Percentiles rank a stretch among this genome's conserved stretches.
These are phyloP conservation scores for Penicillium sp. DNA, from an alignment of 2,329 filamentous ascomycete species.

Conservation along the genomic window DNA sequence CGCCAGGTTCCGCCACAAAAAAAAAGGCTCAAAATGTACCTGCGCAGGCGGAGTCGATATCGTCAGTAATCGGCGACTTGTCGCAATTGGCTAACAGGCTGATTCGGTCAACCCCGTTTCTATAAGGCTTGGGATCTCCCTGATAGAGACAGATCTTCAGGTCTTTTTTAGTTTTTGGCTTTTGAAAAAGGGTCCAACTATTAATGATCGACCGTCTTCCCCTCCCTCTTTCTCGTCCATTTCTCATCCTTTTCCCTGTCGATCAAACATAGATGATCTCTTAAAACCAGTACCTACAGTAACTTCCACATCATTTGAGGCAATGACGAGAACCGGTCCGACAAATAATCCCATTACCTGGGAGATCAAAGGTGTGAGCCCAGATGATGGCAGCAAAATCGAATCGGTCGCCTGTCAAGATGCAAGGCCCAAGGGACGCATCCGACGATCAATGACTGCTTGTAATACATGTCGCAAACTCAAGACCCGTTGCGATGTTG, in stretches of 20 bases:
- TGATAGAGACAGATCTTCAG: slow-evolving; percentile 25
- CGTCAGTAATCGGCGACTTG: slow-evolving; percentile 25
- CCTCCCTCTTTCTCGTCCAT: background rate
- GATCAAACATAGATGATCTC: slow-evolving; percentile 12
- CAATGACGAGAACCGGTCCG: slow-evolving; percentile 31
- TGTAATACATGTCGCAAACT: slow-evolving; percentile 41
- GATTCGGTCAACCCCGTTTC: slow-evolving; percentile 14
- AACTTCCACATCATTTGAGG: slow-evolving; percentile 6
- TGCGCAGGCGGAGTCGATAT: slow-evolving; percentile 25
- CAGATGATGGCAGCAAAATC: slow-evolving; percentile 26
- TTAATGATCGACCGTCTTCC: slow-evolving; percentile 8
- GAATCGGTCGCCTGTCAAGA: slow-evolving; percentile 27
- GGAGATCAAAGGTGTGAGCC: slow-evolving; percentile 29
- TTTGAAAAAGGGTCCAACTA: slow-evolving; percentile 18
- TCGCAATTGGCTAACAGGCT: slow-evolving; percentile 25
- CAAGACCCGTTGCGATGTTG: slow-evolving; percentile 39
- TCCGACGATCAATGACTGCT: slow-evolving; percentile 39
- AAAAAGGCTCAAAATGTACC: slow-evolving; percentile 25
- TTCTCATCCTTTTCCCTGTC: background rate
- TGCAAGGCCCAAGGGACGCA: slow-evolving; percentile 32
- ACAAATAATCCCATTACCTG: slow-evolving; percentile 26
- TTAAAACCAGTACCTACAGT: slow-evolving; percentile 1
- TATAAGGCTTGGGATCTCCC: slow-evolving; percentile 25
- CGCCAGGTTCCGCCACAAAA: slow-evolving; percentile 9
- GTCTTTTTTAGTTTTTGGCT: slow-evolving; percentile 18